Evolutionary conservation across 176 grass and related monocot genomes (phyloP).

Genomic region (Aegilops tauschii): DNA sequence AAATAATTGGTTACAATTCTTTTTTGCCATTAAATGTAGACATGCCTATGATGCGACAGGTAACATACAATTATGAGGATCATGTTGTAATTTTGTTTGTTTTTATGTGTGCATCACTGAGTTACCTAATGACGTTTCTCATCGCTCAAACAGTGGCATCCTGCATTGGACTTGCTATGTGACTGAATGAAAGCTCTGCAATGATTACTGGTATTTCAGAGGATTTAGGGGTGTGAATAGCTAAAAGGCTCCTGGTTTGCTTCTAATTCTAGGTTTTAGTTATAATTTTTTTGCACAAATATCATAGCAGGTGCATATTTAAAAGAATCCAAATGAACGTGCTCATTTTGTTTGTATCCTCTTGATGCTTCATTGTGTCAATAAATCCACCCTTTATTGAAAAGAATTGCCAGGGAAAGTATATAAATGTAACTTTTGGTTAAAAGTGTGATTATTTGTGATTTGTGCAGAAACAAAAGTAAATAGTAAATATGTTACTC

Average conservation of each 20-base stretch:
- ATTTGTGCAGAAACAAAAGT: neutral
- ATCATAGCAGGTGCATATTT: neutral
- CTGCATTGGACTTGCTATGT: neutral
- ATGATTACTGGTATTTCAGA: neutral
- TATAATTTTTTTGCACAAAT: neutral
- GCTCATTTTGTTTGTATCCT: no score
- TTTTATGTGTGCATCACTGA: neutral
- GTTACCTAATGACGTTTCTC: neutral
- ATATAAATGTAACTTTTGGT: neutral
- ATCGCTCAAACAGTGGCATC: neutral
- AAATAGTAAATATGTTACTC: neutral
- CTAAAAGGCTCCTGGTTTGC: neutral
- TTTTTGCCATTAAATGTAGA: conserved; percentile 17
- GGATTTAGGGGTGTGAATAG: neutral
- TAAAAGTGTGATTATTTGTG: neutral
- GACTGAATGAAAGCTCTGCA: neutral
- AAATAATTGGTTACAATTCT: conserved; percentile 33
- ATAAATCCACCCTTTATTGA: no score
- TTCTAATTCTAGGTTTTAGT: neutral
- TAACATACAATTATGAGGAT: neutral
- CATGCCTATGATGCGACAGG: neutral
- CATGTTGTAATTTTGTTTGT: neutral
- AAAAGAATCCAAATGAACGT: neutral
- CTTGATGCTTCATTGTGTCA: no score
- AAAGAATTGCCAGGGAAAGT: neutral